Evolutionary conservation across 495 filamentous ascomycete species (phyloP).

Genomic region (Penicillium bialowiezense): DNA sequence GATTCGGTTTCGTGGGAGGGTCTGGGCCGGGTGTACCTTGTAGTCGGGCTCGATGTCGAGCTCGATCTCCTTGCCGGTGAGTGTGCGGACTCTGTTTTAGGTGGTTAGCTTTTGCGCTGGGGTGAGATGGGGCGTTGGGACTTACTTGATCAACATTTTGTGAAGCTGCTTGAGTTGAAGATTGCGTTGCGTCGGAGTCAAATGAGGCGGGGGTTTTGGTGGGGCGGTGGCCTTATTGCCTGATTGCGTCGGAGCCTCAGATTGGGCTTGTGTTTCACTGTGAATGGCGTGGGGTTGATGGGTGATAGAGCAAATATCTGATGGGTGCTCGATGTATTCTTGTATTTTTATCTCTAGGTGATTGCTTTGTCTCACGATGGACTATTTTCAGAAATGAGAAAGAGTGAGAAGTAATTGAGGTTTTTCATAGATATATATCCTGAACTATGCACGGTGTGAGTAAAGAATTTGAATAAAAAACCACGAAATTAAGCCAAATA

Average conservation of each 20-base stretch:
- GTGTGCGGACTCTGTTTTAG: slow-evolving; percentile 91
- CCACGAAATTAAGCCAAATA: neutral
- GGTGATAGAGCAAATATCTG: neutral
- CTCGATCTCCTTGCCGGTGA: slow-evolving; percentile 98
- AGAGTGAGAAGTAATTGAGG: neutral
- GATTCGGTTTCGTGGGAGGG: neutral
- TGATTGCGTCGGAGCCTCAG: slow-evolving; percentile 20
- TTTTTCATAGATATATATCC: neutral
- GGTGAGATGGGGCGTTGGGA: slow-evolving; percentile 1
- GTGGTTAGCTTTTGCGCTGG: slow-evolving; percentile 13
- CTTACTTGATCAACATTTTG: slow-evolving; percentile 50
- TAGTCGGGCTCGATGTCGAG: slow-evolving; percentile 92
- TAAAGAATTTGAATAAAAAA: neutral
- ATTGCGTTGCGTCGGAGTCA: slow-evolving; percentile 10
- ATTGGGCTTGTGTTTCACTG: neutral
- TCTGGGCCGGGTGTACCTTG: slow-evolving; percentile 55
- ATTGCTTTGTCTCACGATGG: too few relatives aligned
- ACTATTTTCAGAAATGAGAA: too few relatives aligned
- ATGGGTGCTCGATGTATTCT: too few relatives aligned
- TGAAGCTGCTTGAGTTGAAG: slow-evolving; percentile 8
- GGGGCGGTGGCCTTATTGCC: slow-evolving; percentile 28
- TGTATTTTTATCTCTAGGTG: too few relatives aligned
- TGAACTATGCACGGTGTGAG: neutral
- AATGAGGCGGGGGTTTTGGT: slow-evolving; percentile 28
- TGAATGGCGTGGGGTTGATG: too few relatives aligned